These are phyloP conservation scores for Apiospora arundinis DNA, from an alignment of 2,329 filamentous ascomycete genomes.

Conservation along the genomic window DNA sequence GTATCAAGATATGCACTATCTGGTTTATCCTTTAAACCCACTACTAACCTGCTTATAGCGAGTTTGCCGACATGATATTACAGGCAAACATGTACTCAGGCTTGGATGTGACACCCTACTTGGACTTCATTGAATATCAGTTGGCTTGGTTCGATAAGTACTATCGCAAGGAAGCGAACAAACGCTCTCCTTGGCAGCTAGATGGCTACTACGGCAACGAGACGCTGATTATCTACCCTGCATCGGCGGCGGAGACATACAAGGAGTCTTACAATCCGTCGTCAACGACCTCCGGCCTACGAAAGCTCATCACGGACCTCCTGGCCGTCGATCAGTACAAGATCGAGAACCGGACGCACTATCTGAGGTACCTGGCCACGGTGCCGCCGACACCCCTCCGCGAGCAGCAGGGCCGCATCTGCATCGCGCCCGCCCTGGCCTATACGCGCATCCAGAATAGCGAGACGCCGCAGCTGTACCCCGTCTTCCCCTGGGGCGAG, in stretches of 20 bases:
- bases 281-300: conserved; percentile 1
- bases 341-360: conserved; percentile 9
- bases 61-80: conserved; percentile 19
- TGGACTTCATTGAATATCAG: conserved; percentile 23
- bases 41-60: background rate
- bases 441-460: conserved; percentile 20
- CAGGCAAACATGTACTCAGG: conserved; percentile 16
- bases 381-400: conserved; percentile 7
- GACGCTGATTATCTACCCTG: conserved; percentile 17
- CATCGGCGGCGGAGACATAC: conserved; percentile 20
- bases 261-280: conserved; percentile 20
- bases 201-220: conserved; percentile 19
- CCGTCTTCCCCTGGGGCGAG: conserved; percentile 18
- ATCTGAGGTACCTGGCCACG: conserved; percentile 10
- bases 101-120: conserved; percentile 8
- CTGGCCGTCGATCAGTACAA: conserved; percentile 15
- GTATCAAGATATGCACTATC: background rate
- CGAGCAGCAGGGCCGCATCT: conserved; percentile 9
- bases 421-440: conserved; percentile 19
- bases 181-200: background rate
- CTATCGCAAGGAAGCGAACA: conserved; percentile 16
- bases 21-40: no score
- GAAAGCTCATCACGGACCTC: conserved; percentile 16
- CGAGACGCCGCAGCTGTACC: conserved; percentile 21
- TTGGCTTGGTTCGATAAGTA: conserved; percentile 22